A percentile compares a stretch with the other conserved stretches of the same genome.
phyloP scores from a whole-genome alignment of 148 eudicot species.

The Mesembryanthemum crystallinum region DNA sequence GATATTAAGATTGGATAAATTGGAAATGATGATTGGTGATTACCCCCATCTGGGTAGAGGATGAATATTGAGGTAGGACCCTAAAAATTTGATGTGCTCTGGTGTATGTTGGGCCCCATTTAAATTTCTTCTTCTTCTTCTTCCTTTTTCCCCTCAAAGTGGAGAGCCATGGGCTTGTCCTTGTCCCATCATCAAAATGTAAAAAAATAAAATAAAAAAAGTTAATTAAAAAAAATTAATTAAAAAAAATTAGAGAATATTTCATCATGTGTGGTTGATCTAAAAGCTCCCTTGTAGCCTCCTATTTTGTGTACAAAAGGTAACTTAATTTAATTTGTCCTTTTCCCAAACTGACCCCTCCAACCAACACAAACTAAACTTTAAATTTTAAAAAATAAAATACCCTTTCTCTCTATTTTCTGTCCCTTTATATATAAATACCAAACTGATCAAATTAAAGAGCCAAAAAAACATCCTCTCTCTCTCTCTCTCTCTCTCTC shows the following conservation, averaged over 20 bases:
- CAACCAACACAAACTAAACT: neutral
- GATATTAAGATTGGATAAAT: conserved; percentile 14
- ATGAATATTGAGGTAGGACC: conserved; percentile 19
- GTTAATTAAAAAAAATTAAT: neutral
- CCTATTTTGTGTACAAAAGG: conserved; percentile 23
- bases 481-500: neutral
- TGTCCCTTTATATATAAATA: neutral
- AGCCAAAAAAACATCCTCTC: neutral
- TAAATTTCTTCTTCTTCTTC: neutral
- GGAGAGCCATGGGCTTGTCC: conserved; percentile 22
- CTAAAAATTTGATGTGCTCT: conserved; percentile 10
- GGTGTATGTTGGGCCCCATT: conserved; percentile 26
- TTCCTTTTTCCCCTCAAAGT: conserved; percentile 15
- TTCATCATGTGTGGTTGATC: conserved; percentile 24
- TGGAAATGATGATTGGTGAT: neutral
- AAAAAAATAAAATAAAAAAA: no score
- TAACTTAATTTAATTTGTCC: conserved; percentile 11
- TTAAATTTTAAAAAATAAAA: neutral
- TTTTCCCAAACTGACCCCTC: conserved; percentile 26
- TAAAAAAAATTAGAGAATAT: conserved; percentile 13
- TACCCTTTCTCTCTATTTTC: neutral
- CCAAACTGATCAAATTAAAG: neutral
- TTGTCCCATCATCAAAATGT: conserved; percentile 24
- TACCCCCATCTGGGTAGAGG: neutral
- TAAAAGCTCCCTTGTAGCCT: conserved; percentile 21